These are phyloP conservation scores for Pyrenophora graminea DNA, from an alignment of 2,329 filamentous ascomycete species.

Conservation along the genomic window DNA sequence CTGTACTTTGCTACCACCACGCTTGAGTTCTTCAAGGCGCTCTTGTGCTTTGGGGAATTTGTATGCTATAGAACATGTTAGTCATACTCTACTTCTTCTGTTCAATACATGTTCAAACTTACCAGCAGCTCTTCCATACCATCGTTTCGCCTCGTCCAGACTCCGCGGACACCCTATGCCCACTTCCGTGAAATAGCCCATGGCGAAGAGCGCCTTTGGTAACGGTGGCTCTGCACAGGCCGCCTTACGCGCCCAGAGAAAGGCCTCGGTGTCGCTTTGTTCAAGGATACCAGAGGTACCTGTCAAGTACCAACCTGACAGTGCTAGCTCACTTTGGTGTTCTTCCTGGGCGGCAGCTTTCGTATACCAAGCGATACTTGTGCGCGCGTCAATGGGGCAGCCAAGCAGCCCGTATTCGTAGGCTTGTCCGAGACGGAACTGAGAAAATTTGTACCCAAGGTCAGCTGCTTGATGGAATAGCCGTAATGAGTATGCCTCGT, in stretches of 20 bases:
- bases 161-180: conserved; percentile 87
- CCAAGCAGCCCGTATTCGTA: conserved; percentile 89
- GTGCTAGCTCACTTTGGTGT: conserved; percentile 78
- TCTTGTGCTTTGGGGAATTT: conserved; percentile 93
- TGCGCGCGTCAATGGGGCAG: conserved; percentile 77
- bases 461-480: conserved; percentile 85
- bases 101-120: conserved; percentile 51
- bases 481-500: conserved; percentile 78
- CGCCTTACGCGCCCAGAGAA: conserved; percentile 94
- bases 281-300: conserved; percentile 84
- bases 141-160: conserved; percentile 92
- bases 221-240: conserved; percentile 75
- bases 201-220: conserved; percentile 94
- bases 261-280: conserved; percentile 94
- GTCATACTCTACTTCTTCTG: background rate
- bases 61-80: conserved; percentile 66
- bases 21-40: conserved; percentile 88
- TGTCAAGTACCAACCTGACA: conserved; percentile 80
- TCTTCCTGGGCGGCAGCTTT: conserved; percentile 89
- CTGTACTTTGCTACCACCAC: conserved; percentile 71
- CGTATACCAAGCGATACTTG: conserved; percentile 93
- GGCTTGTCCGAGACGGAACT: conserved; percentile 84
- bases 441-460: conserved; percentile 91
- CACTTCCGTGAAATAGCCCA: conserved; percentile 96
- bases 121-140: conserved; percentile 98